phyloP scores from a whole-genome alignment of 2,329 filamentous ascomycete species.

The Colletotrichum coccodes region DNA sequence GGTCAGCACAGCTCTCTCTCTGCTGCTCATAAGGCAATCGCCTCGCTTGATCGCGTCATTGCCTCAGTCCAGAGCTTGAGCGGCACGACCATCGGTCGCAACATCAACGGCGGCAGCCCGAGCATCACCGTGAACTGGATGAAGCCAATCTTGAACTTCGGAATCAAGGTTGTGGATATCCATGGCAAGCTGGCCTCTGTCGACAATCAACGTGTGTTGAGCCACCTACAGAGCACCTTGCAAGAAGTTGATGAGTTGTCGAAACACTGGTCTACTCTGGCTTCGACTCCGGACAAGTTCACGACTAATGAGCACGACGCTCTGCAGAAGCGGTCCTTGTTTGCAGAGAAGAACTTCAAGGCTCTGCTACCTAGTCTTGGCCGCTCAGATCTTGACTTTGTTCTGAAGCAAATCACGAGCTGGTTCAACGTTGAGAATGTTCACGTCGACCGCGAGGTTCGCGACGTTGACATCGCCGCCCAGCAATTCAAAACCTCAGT shows the following conservation, averaged over 20 bases:
- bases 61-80: conserved; percentile 34
- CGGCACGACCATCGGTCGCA: conserved; percentile 27
- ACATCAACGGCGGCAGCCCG: conserved; percentile 37
- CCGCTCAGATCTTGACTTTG: conserved; percentile 70
- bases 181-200: conserved; percentile 72
- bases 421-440: conserved; percentile 56
- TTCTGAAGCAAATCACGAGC: conserved; percentile 71
- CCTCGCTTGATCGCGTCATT: conserved; percentile 34
- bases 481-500: conserved; percentile 66
- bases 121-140: conserved; percentile 65
- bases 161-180: conserved; percentile 68
- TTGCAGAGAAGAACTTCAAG: background rate
- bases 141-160: conserved; percentile 73
- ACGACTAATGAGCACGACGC: conserved; percentile 56
- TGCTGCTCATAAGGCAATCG: conserved; percentile 47
- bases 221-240: conserved; percentile 61
- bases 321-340: conserved; percentile 35
- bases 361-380: background rate
- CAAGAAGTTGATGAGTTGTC: conserved; percentile 57
- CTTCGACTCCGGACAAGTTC: conserved; percentile 62
- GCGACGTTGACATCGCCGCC: conserved; percentile 31
- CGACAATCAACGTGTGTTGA: conserved; percentile 55
- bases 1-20: conserved; percentile 66
- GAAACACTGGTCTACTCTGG: conserved; percentile 51
- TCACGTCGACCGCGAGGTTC: background rate